A percentile compares a stretch with the other conserved stretches of the same genome.
Evolutionary conservation across 805 yeast genomes (phyloP).

Genomic region (Wickerhamomyces queroliae): DNA sequence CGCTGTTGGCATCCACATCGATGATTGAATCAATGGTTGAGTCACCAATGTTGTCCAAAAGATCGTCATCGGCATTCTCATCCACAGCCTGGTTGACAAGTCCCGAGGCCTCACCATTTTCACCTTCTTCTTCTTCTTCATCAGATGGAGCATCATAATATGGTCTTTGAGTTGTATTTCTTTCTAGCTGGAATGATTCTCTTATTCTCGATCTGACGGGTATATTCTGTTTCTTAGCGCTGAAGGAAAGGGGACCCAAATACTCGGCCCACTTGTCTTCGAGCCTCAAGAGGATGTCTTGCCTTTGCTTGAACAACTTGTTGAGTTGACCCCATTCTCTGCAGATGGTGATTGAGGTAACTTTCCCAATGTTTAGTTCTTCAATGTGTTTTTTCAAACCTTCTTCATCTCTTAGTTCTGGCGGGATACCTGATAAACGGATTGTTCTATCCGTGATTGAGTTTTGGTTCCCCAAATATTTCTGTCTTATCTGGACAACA

Average conservation of each 20-base stretch:
- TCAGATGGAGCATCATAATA: conserved; percentile 8
- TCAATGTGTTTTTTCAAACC: conserved; percentile 72
- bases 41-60: background rate
- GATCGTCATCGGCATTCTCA: background rate
- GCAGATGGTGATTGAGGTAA: conserved; percentile 71
- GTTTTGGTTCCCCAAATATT: conserved; percentile 77
- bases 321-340: conserved; percentile 82
- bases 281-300: conserved; percentile 43
- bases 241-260: conserved; percentile 35
- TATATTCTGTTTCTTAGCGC: conserved; percentile 10
- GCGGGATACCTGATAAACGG: conserved; percentile 83
- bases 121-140: conserved; percentile 7
- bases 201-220: conserved; percentile 19
- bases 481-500: conserved; percentile 75
- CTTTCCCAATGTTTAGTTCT: conserved; percentile 72
- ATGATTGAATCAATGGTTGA: background rate
- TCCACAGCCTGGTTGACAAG: conserved; percentile 4
- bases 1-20: conserved; percentile 16
- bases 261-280: conserved; percentile 74
- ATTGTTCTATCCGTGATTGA: conserved; percentile 91
- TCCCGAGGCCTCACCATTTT: conserved; percentile 2
- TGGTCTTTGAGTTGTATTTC: conserved; percentile 11
- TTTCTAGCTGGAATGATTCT: conserved; percentile 18
- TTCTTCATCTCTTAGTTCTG: conserved; percentile 66
- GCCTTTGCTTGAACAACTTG: conserved; percentile 53